Evolutionary conservation across 2,329 filamentous ascomycete genomes (phyloP), one percentile per base, ranked within the genome.

Genomic region (Cladosporium halotolerans): DNA sequence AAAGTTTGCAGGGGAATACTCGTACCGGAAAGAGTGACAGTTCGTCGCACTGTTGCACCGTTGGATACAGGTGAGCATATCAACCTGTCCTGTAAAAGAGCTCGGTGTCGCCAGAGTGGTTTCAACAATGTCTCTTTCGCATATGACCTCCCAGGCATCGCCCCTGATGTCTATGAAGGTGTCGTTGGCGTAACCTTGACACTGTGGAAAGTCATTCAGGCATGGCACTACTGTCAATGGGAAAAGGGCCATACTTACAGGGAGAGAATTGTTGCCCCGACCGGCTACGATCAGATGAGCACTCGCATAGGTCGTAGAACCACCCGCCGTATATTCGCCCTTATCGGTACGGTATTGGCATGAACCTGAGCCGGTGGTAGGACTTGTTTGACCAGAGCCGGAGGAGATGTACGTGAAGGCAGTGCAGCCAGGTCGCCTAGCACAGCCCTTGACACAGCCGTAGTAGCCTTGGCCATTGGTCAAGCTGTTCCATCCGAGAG

Each of bases 371-470:
- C 56, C 56, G 11, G 31, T 38, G 1, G 14, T 42, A 3, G 44
- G 14, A 19, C 33, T 47, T 33, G 19, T 34, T n/a, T 36, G n/a
- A 54, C 55, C 34, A 11, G 40, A 2, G 6, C 3, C n/a, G 40
- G 7, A 11, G 16, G 48, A 8, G 9, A 33, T 14, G 32, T 49
- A 60, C 9, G 11, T 39, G 48, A 59, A 59, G 11, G 46, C 54
- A 28, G 42, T 52, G 39, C 59, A 61, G 4, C 38, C 42, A 5
- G 56, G 53, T 31, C 50, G 32, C 10, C 55, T 57, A 32, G 60
- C 55, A 41, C 60, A 62, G 18, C 53, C 55, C 36, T 57, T 51
- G 38, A 57, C 60, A 42, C 59, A 61, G 7, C 41, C 53, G 33
- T 57, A 60, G n/a, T 56, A 46, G 36, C 59, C 59, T 32, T 54